Base-by-base conservation (phyloP, 139 green algal species). In the Chlamydomonas schloesseri region DNA sequence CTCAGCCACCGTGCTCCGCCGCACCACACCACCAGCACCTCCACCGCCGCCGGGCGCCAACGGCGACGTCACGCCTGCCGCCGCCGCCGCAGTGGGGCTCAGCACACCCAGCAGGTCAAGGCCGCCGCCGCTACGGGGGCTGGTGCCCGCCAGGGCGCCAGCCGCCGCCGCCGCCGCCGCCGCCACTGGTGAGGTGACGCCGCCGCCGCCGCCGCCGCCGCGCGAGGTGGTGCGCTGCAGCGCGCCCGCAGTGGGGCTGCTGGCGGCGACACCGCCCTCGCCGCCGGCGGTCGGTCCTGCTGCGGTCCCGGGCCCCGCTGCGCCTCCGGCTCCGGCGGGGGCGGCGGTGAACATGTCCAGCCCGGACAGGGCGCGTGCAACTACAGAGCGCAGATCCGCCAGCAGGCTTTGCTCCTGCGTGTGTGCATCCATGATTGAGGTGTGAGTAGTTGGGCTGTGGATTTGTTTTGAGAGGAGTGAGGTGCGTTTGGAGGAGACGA, bases 391-490 rank as follows among this genome's bases (percentile, higher is more conserved):
- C 84, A 99, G 92, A 89, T 99, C 97, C 8, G 91, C 93, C 81
- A 98, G 93, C 79, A 99, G 91, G 67, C 87, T 96, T 53, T 98
- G 92, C 92, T 99, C 97, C 89, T 92, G 87, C 75, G 68, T 17
- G 31, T 5, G n/a, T n/a, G n/a, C n/a, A n/a, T n/a, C n/a, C n/a
- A n/a, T n/a, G n/a, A n/a, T n/a, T n/a, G n/a, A n/a, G n/a, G n/a
- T n/a, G n/a, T n/a, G n/a, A n/a, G n/a, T n/a, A n/a, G n/a, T n/a
- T n/a, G n/a, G n/a, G n/a, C n/a, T n/a, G n/a, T n/a, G n/a, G n/a
- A n/a, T n/a, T n/a, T n/a, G n/a, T n/a, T n/a, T n/a, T n/a, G n/a
- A n/a, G n/a, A n/a, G n/a, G n/a, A n/a, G n/a, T n/a, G n/a, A n/a
- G n/a, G n/a, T n/a, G n/a, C n/a, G n/a, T n/a, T n/a, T n/a, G n/a